Evolutionary conservation across 805 yeast species (phyloP).

Genomic region (Pichia eremophila): DNA sequence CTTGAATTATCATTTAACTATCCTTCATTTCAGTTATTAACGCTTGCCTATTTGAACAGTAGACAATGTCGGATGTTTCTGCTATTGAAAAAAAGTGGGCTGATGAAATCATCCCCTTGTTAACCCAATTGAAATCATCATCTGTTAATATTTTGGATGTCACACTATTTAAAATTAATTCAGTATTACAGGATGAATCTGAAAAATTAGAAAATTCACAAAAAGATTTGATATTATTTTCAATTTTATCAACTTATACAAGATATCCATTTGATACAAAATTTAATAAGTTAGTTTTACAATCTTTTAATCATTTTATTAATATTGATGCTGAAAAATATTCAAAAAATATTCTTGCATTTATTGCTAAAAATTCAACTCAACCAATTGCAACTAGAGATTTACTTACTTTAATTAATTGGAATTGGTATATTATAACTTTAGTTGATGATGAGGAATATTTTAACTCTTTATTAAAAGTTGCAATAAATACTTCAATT

Average conservation of each 20-base stretch:
- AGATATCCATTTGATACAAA: slow-evolving; percentile 39
- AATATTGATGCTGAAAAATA: slow-evolving; percentile 20
- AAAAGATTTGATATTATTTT: slow-evolving; percentile 24
- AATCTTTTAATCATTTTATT: slow-evolving; percentile 31
- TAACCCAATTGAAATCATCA: slow-evolving; percentile 22
- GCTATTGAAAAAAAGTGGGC: slow-evolving; percentile 6
- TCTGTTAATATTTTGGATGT: slow-evolving; percentile 29
- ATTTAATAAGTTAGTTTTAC: slow-evolving; percentile 35
- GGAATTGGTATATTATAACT: slow-evolving; percentile 38
- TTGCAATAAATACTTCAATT: slow-evolving; percentile 26
- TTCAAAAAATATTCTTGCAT: slow-evolving; percentile 28
- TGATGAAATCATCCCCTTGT: slow-evolving; percentile 10
- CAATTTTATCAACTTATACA: slow-evolving; percentile 38
- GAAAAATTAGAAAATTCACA: slow-evolving; percentile 13
- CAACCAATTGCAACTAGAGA: slow-evolving; percentile 43
- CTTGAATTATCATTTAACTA: too few species aligned
- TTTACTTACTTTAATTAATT: slow-evolving; percentile 45
- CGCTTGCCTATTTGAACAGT: neutral
- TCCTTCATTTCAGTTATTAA: neutral
- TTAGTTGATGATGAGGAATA: slow-evolving; percentile 14
- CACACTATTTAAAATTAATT: slow-evolving; percentile 24
- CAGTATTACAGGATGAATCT: slow-evolving; percentile 19
- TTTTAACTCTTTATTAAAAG: slow-evolving; percentile 16
- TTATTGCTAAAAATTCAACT: slow-evolving; percentile 27
- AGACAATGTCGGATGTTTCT: slow-evolving; percentile 7